Percentiles rank a stretch among this genome's conserved stretches.
Evolutionary conservation across 2,329 filamentous ascomycete species (phyloP).

Genomic region (Neonectria sp.): DNA sequence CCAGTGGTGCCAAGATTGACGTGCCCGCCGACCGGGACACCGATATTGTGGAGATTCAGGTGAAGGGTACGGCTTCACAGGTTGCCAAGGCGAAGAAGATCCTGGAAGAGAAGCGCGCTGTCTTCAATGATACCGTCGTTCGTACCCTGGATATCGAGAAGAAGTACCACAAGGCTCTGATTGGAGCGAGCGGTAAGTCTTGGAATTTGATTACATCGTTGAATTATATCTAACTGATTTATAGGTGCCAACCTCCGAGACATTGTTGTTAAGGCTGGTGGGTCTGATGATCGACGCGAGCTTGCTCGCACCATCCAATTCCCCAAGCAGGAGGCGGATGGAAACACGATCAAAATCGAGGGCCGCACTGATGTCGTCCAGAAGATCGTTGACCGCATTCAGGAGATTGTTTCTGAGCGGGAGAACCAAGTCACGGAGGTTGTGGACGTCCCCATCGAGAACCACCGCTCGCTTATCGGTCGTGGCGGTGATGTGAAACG

Average conservation of each 20-base stretch:
- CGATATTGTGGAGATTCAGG: constrained; percentile 85
- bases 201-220: neutral
- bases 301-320: constrained; percentile 94
- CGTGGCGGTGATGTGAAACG: constrained; percentile 91
- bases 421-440: constrained; percentile 85
- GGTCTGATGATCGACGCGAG: constrained; percentile 86
- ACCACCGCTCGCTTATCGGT: constrained; percentile 93
- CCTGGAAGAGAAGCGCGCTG: constrained; percentile 86
- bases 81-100: constrained; percentile 94
- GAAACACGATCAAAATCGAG: constrained; percentile 89
- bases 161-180: constrained; percentile 92
- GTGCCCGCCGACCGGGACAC: constrained; percentile 86
- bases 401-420: constrained; percentile 85
- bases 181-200: constrained; percentile 85
- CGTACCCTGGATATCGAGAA: constrained; percentile 92
- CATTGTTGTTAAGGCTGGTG: constrained; percentile 90
- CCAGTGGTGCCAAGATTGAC: constrained; percentile 91
- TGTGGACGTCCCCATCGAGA: constrained; percentile 88
- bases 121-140: constrained; percentile 92
- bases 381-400: constrained; percentile 87
- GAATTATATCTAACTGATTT: constrained; percentile 49
- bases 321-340: constrained; percentile 88
- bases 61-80: constrained; percentile 93
- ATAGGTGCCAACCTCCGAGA: constrained; percentile 88
- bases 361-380: constrained; percentile 88